phyloP scores from a whole-genome alignment of 2,329 filamentous ascomycete species.

The Trichoderma aggressivum region DNA sequence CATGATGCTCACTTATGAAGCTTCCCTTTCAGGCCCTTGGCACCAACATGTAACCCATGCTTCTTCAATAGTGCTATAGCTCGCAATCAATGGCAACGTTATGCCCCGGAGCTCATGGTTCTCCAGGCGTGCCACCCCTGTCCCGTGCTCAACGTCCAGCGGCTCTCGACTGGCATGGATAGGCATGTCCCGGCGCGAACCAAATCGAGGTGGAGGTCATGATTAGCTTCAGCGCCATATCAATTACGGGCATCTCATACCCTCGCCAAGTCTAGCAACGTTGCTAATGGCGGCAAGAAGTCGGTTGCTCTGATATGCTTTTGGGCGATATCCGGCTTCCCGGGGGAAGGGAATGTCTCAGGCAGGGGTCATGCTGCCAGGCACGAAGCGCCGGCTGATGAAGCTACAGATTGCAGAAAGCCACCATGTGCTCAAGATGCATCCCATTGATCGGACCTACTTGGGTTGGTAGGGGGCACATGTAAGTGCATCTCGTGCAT shows the following conservation, averaged over 20 bases:
- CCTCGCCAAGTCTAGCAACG: constrained; percentile 18
- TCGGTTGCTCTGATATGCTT: not conserved
- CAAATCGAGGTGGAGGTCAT: not conserved
- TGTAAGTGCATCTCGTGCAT: not conserved
- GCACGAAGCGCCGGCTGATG: not conserved
- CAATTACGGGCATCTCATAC: not conserved
- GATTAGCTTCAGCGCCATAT: not conserved
- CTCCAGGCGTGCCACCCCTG: not conserved
- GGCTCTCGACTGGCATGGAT: not conserved
- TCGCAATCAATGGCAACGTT: constrained; percentile 6
- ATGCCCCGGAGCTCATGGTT: not conserved
- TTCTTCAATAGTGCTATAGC: not conserved
- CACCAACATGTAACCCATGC: constrained; percentile 4
- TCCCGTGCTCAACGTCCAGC: not conserved
- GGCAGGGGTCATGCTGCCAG: not conserved
- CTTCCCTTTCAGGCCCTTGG: not conserved
- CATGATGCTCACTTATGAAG: not conserved
- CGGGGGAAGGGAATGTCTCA: not conserved
- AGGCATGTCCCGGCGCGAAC: constrained; percentile 4
- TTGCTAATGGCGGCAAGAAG: constrained; percentile 9
- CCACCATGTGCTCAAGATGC: not conserved
- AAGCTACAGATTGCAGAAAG: not conserved
- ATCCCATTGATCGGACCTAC: not conserved
- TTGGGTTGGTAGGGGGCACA: not conserved
- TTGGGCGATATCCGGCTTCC: not conserved